Evolutionary conservation across 352 stramenopile species (phyloP).

Genomic region (Plasmopara viticola): DNA sequence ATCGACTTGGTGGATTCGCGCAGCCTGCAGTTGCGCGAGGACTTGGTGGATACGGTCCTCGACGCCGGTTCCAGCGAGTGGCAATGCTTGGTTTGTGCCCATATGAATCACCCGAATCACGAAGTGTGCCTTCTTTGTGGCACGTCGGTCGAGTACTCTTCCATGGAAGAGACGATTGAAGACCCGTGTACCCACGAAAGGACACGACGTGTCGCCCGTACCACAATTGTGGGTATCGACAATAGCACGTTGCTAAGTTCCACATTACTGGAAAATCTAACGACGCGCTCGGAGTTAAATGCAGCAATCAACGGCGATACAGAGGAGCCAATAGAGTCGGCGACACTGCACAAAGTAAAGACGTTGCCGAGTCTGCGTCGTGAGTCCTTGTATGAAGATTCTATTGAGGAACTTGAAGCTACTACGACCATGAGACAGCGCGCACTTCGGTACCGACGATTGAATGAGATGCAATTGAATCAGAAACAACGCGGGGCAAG

Average conservation of each 20-base stretch:
- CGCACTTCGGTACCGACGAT: conserved; percentile 46
- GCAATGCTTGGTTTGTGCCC: conserved; percentile 68
- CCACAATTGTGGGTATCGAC: conserved; percentile 23
- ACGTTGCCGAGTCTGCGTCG: conserved; percentile 25
- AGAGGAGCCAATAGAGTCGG: conserved; percentile 7
- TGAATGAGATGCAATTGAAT: conserved; percentile 65
- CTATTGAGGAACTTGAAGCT: conserved; percentile 22
- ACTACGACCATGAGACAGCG: conserved; percentile 41
- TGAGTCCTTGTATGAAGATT: conserved; percentile 17
- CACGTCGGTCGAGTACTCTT: conserved; percentile 49
- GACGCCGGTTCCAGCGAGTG: conserved; percentile 56
- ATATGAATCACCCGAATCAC: conserved; percentile 71
- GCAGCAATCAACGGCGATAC: conserved; percentile 4
- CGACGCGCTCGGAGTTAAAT: conserved; percentile 8
- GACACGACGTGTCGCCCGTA: conserved; percentile 19
- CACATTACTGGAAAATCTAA: conserved; percentile 25
- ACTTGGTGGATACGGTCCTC: conserved; percentile 60
- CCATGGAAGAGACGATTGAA: conserved; percentile 33
- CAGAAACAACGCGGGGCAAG: conserved; percentile 56
- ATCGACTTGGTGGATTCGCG: conserved; percentile 54
- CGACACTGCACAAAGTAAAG: conserved; percentile 23
- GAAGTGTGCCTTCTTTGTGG: conserved; percentile 55
- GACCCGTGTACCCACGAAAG: conserved; percentile 10
- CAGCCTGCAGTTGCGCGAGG: conserved; percentile 47
- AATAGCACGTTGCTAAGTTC: conserved; percentile 26